Conservation (phyloP, 2,329 filamentous ascomycete genomes). For the Coniosporium tulheliwenetii region DNA sequence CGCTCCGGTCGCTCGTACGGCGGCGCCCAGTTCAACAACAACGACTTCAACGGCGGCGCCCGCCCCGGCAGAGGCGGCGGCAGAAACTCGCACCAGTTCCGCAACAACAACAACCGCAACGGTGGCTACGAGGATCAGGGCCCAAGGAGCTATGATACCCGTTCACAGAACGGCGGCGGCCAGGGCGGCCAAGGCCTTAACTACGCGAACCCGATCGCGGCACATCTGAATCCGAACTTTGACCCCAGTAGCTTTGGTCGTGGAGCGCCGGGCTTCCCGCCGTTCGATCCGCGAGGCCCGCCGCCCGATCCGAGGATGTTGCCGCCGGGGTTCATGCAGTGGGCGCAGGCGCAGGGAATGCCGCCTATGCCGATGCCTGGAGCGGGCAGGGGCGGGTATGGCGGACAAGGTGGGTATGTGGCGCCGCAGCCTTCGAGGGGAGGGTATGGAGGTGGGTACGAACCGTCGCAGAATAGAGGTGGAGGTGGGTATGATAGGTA, state of each 20-base stretch:
- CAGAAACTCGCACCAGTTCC: constrained; percentile 7
- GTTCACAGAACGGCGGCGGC: constrained; percentile 1
- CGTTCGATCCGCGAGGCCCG: constrained; percentile 8
- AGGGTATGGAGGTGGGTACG: too few species aligned
- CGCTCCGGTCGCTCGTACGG: constrained; percentile 54
- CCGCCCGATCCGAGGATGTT: constrained; percentile 17
- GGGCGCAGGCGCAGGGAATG: constrained; percentile 1
- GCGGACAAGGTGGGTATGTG: not conserved
- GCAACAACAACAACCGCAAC: constrained; percentile 4
- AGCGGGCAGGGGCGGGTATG: not conserved
- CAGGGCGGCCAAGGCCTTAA: constrained; percentile 7
- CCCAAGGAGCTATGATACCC: not conserved
- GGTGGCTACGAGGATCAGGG: not conserved
- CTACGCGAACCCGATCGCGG: constrained; percentile 11
- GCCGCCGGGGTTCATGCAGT: constrained; percentile 8
- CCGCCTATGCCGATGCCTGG: constrained; percentile 1
- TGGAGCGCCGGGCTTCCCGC: constrained; percentile 10
- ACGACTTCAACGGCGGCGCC: constrained; percentile 28
- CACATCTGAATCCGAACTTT: constrained; percentile 11
- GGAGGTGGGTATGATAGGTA: constrained; percentile 1
- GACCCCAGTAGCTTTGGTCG: constrained; percentile 6
- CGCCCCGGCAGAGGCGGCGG: constrained; percentile 24
- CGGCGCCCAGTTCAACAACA: constrained; percentile 44
- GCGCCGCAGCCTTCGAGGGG: too few species aligned
- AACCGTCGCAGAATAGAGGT: not conserved